Base-by-base conservation (phyloP, 1,284 basidiomycete species). In the Cutaneotrichosporon dermatis region DNA sequence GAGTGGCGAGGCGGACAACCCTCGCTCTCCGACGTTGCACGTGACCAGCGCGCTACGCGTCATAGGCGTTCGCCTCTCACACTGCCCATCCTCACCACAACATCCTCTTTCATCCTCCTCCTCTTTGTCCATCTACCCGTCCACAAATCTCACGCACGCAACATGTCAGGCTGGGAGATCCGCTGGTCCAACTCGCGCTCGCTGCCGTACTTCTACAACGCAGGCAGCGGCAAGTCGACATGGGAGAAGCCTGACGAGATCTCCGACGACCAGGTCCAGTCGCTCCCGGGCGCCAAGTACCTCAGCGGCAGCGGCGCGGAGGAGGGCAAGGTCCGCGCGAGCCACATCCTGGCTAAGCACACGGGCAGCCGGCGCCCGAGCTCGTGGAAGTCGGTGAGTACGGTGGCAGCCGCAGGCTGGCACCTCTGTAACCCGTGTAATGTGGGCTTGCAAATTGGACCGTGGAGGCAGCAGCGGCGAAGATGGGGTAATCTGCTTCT, bases 341-440 rank as follows among this genome's bases (percentile, higher is more conserved):
- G 91, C 74, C 96, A 99, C 80, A 81, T 99, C 64, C 81, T 99
- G 57, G 87, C 97, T 67, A 99, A 99, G 80, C 94, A 98, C 78
- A 80, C 79, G 34, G 90, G 84, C 11, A 94, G 90, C 74, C 82
- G 96, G 60, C 81, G 93, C 54, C 91, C 96, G 5, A 85, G 88
- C 56, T 91, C 88, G 72, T 96, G 93, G 92, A 91, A 91, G 76
- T 87, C 92, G 82, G 92, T 91, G 67, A 66, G 88, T 80, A n/a
- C n/a, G 25, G 25, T 25, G 25, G 25, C 25, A 25, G 25, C 25
- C 25, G 25, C 25, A 25, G 25, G 25, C 25, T 25, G 25, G 25
- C 25, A 25, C 25, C 25, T 25, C 25, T 25, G 25, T 25, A 25
- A 25, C 25, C 25, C 25, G 2, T 25, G 25, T 25, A 25, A 25